phyloP scores from a whole-genome alignment of 192 early-diverging fungal species.

The Funneliformis mosseae region DNA sequence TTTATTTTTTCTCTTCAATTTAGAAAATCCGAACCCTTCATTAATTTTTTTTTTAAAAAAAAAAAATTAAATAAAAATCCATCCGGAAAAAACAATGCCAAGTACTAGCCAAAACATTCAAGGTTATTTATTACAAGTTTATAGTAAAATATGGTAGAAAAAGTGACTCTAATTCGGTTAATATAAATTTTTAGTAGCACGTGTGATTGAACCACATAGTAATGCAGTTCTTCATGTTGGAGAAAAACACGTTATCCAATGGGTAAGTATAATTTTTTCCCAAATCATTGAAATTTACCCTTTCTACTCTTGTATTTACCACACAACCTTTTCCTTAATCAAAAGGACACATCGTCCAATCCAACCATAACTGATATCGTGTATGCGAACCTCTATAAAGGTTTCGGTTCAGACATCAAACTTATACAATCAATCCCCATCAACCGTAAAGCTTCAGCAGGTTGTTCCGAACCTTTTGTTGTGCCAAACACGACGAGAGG shows the following conservation, averaged over 20 bases:
- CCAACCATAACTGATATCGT: neutral
- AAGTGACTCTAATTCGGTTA: neutral
- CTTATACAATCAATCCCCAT: neutral
- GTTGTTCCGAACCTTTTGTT: slow-evolving; percentile 4
- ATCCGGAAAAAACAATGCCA: too few relatives aligned
- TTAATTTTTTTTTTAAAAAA: too few relatives aligned
- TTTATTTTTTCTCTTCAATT: neutral
- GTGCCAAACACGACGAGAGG: neutral
- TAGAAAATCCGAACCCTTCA: too few relatives aligned
- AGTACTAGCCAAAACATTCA: too few relatives aligned
- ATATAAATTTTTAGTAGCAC: neutral
- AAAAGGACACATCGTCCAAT: neutral
- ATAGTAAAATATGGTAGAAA: neutral
- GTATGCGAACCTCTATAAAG: neutral
- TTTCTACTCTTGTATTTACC: neutral
- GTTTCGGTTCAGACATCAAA: neutral
- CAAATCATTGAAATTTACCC: neutral
- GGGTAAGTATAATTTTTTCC: neutral
- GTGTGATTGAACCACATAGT: slow-evolving; percentile 11
- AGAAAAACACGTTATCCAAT: neutral
- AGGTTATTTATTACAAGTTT: neutral
- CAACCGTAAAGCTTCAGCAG: neutral
- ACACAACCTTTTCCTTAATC: neutral
- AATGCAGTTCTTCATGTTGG: neutral
- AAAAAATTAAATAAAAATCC: too few relatives aligned